Evolutionary conservation across 106 monocot species (phyloP), one percentile per base, ranked within the genome.

Genomic region (Posidonia australis): DNA sequence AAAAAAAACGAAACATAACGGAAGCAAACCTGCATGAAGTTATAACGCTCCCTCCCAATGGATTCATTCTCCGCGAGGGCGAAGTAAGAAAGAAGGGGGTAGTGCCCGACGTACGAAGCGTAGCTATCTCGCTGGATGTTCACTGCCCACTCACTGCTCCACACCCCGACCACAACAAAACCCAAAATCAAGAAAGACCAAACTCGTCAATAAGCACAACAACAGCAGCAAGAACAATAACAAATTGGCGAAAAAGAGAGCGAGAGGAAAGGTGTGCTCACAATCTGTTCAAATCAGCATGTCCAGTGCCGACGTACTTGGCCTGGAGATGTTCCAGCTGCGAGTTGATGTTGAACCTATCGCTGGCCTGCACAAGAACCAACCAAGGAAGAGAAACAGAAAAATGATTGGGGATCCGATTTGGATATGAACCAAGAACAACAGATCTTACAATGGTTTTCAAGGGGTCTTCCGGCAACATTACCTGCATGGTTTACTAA

Each of bases 311-410:
- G 52, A 87, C 84, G 84, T 92, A 87, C 44, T 92, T 92, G 41
- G 92, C 92, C 68, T 92, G 92, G 64, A 92, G 86, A 80, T 92
- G 87, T 74, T 87, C 87, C 62, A 87, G 82, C 68, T 92, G 92
- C 18, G 92, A 92, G 69, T 92, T 92, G 26, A 87, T 92, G 68
- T 92, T 87, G 58, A 86, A 82, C 62, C 91, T 81, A 64, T 92
- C 86, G 43, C 86, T 84, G 5, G 81, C 91, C 86, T 84, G 30
- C 5, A 57, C 12, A 26, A 27, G 26, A 56, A 27, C 10, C 23
- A 53, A n/a, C n/a, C n/a, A n/a, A n/a, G n/a, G n/a, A n/a, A n/a
- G n/a, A n/a, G n/a, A n/a, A n/a, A n/a, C n/a, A n/a, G n/a, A n/a
- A n/a, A n/a, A n/a, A n/a, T n/a, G n/a, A n/a, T n/a, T n/a, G n/a